Evolutionary conservation across 495 filamentous ascomycete genomes (phyloP).

Genomic region (Tuber borchii): DNA sequence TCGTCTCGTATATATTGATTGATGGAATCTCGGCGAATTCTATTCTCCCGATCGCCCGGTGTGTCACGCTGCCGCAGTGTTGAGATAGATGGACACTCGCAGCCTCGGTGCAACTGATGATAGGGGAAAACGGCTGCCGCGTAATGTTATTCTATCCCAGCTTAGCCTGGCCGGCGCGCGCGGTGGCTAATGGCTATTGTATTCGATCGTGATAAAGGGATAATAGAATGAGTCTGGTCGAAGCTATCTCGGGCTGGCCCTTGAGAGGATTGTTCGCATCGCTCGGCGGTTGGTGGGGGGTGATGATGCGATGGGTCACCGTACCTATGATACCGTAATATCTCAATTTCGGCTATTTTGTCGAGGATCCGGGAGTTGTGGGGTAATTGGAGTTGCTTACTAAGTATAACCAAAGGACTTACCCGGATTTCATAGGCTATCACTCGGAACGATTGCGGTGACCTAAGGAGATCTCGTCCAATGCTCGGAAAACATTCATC

Average conservation of each 20-base stretch:
- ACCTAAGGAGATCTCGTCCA: too few species aligned
- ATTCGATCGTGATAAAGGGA: neutral
- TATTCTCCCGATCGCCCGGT: neutral
- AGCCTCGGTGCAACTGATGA: neutral
- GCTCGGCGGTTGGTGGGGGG: neutral
- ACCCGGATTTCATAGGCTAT: neutral
- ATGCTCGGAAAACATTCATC: too few species aligned
- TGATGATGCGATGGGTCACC: neutral
- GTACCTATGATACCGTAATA: neutral
- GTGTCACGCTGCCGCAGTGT: neutral
- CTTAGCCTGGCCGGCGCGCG: neutral
- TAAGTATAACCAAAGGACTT: neutral
- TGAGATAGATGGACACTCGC: neutral
- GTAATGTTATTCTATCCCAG: neutral
- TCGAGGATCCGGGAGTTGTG: neutral
- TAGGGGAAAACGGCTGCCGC: neutral
- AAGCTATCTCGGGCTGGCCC: neutral
- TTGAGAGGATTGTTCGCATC: neutral
- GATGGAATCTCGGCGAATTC: neutral
- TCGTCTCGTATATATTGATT: neutral
- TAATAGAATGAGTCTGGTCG: neutral
- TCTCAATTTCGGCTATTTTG: neutral
- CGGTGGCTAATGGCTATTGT: neutral
- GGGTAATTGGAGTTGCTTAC: neutral
- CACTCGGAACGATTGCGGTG: neutral